Percentiles rank a stretch among this genome's conserved stretches.
phyloP scores from a whole-genome alignment of 1,139 yeast species.

The Geotrichum europaeum region DNA sequence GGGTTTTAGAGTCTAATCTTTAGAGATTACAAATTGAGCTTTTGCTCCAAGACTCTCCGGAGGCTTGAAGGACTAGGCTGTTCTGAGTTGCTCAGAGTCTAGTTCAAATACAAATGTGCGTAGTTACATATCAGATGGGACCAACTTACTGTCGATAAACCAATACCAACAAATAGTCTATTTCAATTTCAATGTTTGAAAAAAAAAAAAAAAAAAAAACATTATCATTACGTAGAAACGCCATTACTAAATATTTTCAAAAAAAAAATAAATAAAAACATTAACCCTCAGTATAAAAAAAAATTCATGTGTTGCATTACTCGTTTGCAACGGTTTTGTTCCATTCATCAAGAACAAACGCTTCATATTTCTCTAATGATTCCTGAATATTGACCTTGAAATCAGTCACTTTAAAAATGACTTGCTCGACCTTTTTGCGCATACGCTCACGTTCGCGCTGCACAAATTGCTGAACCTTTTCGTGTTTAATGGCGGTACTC shows the following conservation, averaged over 20 bases:
- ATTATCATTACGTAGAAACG: not conserved
- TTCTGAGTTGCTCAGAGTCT: too few relatives aligned
- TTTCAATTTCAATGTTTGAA: too few relatives aligned
- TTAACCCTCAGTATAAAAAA: not conserved
- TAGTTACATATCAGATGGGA: too few relatives aligned
- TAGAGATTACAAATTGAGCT: too few relatives aligned
- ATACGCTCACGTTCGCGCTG: slow-evolving; percentile 45
- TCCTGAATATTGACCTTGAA: slow-evolving; percentile 63
- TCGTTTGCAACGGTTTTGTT: slow-evolving; percentile 22
- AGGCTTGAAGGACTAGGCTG: too few relatives aligned
- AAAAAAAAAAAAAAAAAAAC: not conserved
- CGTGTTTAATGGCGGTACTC: slow-evolving; percentile 50
- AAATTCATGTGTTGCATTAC: not conserved
- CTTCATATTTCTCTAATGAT: slow-evolving; percentile 51
- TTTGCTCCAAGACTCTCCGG: too few relatives aligned
- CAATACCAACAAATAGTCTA: too few relatives aligned
- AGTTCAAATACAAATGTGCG: too few relatives aligned
- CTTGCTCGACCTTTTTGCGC: slow-evolving; percentile 49
- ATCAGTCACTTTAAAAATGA: slow-evolving; percentile 53
- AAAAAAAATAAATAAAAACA: not conserved
- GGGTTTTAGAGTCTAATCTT: too few relatives aligned
- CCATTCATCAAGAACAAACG: slow-evolving; percentile 39
- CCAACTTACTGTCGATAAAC: too few relatives aligned
- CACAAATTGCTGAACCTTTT: slow-evolving; percentile 46
- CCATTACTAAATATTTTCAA: not conserved